These are phyloP conservation scores for Sclerotinia minor DNA, from an alignment of 2,329 filamentous ascomycete genomes.

Conservation along the genomic window DNA sequence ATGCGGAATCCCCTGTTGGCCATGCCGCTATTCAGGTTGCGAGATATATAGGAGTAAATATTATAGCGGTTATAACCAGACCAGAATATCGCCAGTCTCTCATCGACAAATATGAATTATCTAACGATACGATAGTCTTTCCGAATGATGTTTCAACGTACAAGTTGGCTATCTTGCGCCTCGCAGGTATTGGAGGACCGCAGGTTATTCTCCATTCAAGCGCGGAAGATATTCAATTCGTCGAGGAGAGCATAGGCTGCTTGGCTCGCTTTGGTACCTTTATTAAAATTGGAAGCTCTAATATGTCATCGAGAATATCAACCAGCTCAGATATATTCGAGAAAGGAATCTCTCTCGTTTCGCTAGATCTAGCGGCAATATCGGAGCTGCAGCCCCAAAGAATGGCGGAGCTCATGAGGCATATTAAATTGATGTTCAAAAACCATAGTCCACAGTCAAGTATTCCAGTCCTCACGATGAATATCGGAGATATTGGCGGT, in stretches of 20 bases:
- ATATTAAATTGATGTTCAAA: neutral
- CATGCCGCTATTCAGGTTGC: slow-evolving; percentile 43
- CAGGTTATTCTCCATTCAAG: slow-evolving; percentile 38
- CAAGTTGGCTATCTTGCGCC: slow-evolving; percentile 36
- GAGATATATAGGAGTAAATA: slow-evolving; percentile 29
- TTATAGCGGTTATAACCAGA: slow-evolving; percentile 38
- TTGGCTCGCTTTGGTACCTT: neutral
- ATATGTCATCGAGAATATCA: neutral
- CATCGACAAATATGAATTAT: slow-evolving; percentile 14
- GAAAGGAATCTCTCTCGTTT: neutral
- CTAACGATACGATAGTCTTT: neutral
- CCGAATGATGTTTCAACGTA: neutral
- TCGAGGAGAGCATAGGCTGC: neutral
- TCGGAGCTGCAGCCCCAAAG: neutral
- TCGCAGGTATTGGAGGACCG: slow-evolving; percentile 34
- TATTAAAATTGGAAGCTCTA: neutral
- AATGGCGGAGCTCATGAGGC: neutral
- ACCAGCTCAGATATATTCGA: neutral
- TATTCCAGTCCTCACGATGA: neutral
- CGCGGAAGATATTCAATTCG: slow-evolving; percentile 36
- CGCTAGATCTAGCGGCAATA: neutral
- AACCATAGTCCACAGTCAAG: neutral
- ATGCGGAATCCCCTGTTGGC: slow-evolving; percentile 41
- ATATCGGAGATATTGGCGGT: neutral
- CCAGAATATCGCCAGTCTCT: slow-evolving; percentile 32